Evolutionary conservation across 2,329 filamentous ascomycete species (phyloP).

Genomic region (Penicillium sp.): DNA sequence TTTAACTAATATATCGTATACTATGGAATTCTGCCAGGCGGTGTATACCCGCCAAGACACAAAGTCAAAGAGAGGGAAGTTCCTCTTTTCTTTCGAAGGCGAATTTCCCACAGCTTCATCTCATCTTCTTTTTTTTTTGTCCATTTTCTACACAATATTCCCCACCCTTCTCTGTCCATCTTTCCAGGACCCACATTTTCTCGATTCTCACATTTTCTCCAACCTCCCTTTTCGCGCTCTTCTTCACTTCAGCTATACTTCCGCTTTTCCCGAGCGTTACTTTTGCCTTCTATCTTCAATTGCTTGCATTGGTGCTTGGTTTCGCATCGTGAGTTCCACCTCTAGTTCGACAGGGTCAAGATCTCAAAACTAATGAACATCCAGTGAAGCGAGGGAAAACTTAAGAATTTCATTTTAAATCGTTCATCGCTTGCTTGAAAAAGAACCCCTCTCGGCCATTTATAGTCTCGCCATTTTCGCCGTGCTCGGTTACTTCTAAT

Average conservation of each 20-base stretch:
- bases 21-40: slow-evolving; percentile 22
- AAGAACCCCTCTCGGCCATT: slow-evolving; percentile 15
- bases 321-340: slow-evolving; percentile 32
- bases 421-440: slow-evolving; percentile 4
- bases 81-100: slow-evolving; percentile 26
- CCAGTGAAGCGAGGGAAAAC: slow-evolving; percentile 25
- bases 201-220: slow-evolving; percentile 18
- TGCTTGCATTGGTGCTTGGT: slow-evolving; percentile 23
- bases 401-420: slow-evolving; percentile 20
- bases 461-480: slow-evolving; percentile 7
- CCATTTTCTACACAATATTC: slow-evolving; percentile 9
- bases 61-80: slow-evolving; percentile 23
- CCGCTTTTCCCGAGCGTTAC: slow-evolving; percentile 9
- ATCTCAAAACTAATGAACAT: slow-evolving; percentile 20
- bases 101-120: slow-evolving; percentile 26
- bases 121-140: slow-evolving; percentile 12
- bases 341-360: slow-evolving; percentile 1
- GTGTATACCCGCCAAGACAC: slow-evolving; percentile 22
- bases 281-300: slow-evolving; percentile 11
- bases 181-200: slow-evolving; percentile 12
- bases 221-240: slow-evolving; percentile 17
- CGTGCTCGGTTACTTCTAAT: slow-evolving; percentile 17
- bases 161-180: slow-evolving; percentile 6
- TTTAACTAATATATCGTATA: background rate
- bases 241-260: slow-evolving; percentile 23